Evolutionary conservation across 75 land plant species (phyloP).

Genomic region (Pinus taeda): DNA sequence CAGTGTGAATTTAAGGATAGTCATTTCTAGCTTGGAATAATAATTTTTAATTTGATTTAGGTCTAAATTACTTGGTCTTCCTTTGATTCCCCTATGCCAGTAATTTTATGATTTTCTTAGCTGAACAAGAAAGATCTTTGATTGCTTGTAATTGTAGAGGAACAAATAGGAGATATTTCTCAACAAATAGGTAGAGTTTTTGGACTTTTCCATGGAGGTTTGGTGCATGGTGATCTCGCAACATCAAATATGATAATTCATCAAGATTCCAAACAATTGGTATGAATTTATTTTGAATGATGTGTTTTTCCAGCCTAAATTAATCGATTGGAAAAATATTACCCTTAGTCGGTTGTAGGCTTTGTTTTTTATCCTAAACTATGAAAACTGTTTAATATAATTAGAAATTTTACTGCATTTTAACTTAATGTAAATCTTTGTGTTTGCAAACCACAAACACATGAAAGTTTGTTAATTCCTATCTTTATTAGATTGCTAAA

Average conservation of each 20-base stretch:
- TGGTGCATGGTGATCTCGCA: no score
- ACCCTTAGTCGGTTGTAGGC: not conserved
- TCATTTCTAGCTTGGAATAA: not conserved
- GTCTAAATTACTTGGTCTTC: no score
- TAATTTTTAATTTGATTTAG: no score
- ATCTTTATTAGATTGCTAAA: no score
- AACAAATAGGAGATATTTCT: no score
- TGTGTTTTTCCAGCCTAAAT: not conserved
- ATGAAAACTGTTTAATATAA: no score
- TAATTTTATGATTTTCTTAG: not conserved
- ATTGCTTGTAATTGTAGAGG: constrained; percentile 36
- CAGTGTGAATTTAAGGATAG: not conserved
- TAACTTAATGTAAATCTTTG: constrained; percentile 53
- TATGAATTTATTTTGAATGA: constrained; percentile 18
- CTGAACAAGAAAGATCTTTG: constrained; percentile 23
- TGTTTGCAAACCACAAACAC: no score
- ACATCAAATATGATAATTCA: no score
- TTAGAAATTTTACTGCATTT: not conserved
- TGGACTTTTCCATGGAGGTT: constrained; percentile 85
- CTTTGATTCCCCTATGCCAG: no score
- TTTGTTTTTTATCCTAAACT: no score
- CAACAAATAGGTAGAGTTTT: constrained; percentile 77
- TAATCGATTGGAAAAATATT: not conserved
- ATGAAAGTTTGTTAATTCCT: no score
- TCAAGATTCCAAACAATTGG: constrained; percentile 71